phyloP scores from a whole-genome alignment of 176 grass and related monocot species.

The Puccinellia tenuiflora region DNA sequence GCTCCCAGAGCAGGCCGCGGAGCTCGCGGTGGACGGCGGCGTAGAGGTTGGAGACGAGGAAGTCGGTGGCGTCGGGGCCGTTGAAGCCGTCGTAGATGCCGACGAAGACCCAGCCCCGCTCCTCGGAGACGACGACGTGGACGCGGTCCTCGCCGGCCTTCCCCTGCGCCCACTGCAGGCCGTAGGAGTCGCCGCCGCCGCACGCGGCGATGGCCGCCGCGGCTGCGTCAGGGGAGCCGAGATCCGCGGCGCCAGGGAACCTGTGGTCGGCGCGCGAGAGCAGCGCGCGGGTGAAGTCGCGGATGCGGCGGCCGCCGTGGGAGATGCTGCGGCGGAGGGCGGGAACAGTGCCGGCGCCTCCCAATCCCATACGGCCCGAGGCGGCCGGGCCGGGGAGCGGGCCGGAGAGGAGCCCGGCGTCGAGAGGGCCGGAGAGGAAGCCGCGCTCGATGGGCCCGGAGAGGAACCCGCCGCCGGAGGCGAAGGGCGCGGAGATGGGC shows the following conservation, averaged over 20 bases:
- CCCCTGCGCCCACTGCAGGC: slow-evolving; percentile 85
- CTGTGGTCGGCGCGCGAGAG: slow-evolving; percentile 24
- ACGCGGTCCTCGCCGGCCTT: slow-evolving; percentile 94
- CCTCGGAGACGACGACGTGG: slow-evolving; percentile 85
- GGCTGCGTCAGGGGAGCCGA: slow-evolving; percentile 23
- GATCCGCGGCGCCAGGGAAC: neutral
- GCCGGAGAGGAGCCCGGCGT: slow-evolving; percentile 59
- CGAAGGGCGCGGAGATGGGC: slow-evolving; percentile 46
- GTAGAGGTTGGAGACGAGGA: slow-evolving; percentile 88
- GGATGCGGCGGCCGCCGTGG: slow-evolving; percentile 44
- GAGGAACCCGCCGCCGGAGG: slow-evolving; percentile 37
- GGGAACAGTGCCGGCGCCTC: neutral
- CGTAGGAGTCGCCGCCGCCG: slow-evolving; percentile 7
- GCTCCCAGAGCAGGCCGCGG: slow-evolving; percentile 57
- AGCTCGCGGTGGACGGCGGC: slow-evolving; percentile 73
- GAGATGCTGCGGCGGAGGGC: slow-evolving; percentile 65
- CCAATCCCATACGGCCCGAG: neutral
- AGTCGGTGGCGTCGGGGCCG: slow-evolving; percentile 96
- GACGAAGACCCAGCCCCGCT: slow-evolving; percentile 88
- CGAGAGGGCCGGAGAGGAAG: slow-evolving; percentile 72
- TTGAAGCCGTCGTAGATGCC: slow-evolving; percentile 99
- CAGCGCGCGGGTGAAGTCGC: slow-evolving; percentile 34
- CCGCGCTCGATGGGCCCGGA: slow-evolving; percentile 59
- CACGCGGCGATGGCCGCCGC: slow-evolving; percentile 13
- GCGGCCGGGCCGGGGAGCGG: slow-evolving; percentile 42